phyloP scores from a whole-genome alignment of 495 filamentous ascomycete species.

The Penicillium simplicissimum region DNA sequence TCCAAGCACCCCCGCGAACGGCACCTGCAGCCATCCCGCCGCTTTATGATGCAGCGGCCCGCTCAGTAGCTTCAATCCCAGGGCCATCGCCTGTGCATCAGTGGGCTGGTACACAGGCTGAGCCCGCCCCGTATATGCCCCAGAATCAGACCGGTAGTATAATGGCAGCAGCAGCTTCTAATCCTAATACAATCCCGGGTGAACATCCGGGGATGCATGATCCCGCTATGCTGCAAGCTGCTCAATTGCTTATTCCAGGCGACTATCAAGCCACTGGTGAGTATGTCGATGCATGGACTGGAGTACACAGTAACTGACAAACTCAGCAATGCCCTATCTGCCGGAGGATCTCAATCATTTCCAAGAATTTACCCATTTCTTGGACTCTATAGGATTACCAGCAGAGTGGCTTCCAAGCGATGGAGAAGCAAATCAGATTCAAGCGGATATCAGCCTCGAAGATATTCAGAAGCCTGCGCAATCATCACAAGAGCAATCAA shows the following conservation, averaged over 20 bases:
- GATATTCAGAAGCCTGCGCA: conserved; percentile 24
- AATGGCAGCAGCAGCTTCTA: conserved; percentile 17
- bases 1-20: conserved; percentile 18
- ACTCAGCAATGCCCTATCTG: conserved; percentile 36
- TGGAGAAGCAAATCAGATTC: conserved; percentile 31
- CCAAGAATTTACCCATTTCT: conserved; percentile 44
- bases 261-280: conserved; percentile 33
- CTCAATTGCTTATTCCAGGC: conserved; percentile 41
- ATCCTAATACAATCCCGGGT: conserved; percentile 16
- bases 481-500: conserved; percentile 24
- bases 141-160: conserved; percentile 25
- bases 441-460: conserved; percentile 24
- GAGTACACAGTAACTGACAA: neutral
- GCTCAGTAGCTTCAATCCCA: conserved; percentile 26
- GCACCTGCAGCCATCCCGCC: conserved; percentile 23
- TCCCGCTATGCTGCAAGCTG: conserved; percentile 43
- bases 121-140: conserved; percentile 29
- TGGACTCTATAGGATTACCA: conserved; percentile 43
- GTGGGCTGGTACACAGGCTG: conserved; percentile 32
- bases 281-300: neutral
- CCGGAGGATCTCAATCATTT: conserved; percentile 45
- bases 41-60: conserved; percentile 29
- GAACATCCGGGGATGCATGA: conserved; percentile 35
- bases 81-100: conserved; percentile 32
- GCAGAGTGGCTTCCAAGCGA: conserved; percentile 42